A percentile compares a stretch with the other conserved stretches of the same genome.
Evolutionary conservation across 2,329 filamentous ascomycete species (phyloP).

Genomic region (Xylariaceae sp.): DNA sequence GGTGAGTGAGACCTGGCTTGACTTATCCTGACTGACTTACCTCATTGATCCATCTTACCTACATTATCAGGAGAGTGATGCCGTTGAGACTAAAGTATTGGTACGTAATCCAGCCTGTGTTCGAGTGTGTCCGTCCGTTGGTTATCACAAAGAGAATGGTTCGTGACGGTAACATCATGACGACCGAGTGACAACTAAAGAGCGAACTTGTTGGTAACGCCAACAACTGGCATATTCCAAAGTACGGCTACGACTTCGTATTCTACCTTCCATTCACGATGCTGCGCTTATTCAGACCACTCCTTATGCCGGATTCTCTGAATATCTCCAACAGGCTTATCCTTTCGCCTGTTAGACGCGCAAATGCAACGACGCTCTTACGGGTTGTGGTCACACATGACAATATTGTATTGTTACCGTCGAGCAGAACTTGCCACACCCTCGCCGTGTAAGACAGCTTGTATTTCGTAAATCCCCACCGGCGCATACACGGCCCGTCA

Average conservation of each 20-base stretch:
- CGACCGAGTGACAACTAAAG: background rate
- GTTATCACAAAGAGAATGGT: too few relatives aligned
- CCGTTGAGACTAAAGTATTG: background rate
- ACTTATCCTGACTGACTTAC: background rate
- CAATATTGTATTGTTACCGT: background rate
- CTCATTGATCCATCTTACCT: background rate
- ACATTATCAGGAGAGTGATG: background rate
- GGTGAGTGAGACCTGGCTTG: background rate
- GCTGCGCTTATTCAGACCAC: background rate
- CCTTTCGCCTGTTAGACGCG: background rate
- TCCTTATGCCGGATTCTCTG: background rate
- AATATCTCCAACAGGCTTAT: background rate
- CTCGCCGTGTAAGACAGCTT: background rate
- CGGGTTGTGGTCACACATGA: background rate
- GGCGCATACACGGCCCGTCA: too few relatives aligned
- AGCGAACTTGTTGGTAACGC: too few relatives aligned
- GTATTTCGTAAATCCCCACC: background rate
- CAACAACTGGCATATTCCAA: too few relatives aligned
- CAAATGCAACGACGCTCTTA: background rate
- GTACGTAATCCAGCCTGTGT: too few relatives aligned
- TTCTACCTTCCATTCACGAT: background rate
- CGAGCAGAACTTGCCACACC: background rate
- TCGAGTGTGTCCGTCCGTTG: too few relatives aligned
- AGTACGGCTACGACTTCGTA: background rate
- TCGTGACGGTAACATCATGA: too few relatives aligned